phyloP scores from a whole-genome alignment of 176 grass and related monocot species.

The Avena eriantha region DNA sequence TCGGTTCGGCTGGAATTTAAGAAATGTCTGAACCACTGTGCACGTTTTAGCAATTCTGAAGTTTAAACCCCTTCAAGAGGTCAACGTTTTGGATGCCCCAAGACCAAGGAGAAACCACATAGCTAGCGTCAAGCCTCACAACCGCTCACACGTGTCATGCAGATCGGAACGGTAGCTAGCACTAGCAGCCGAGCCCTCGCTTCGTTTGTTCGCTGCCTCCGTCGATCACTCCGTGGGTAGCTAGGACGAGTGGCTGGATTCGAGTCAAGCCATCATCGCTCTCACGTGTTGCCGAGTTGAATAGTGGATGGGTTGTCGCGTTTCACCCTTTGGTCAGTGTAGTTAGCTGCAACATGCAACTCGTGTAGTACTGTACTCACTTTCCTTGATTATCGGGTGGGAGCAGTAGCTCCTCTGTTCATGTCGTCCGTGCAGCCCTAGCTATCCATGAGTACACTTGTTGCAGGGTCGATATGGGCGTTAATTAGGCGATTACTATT shows the following conservation, averaged over 20 bases:
- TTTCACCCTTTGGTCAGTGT: slow-evolving; percentile 13
- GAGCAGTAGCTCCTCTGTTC: background rate
- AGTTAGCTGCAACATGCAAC: slow-evolving; percentile 7
- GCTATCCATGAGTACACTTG: background rate
- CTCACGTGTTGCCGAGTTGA: background rate
- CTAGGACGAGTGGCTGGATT: slow-evolving; percentile 25
- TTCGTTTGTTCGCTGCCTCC: slow-evolving; percentile 10
- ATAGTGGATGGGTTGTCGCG: slow-evolving; percentile 4
- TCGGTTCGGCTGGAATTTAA: too few relatives aligned
- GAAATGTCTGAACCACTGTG: too few relatives aligned
- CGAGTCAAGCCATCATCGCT: slow-evolving; percentile 6
- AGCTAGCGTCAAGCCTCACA: background rate
- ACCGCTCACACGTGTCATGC: background rate
- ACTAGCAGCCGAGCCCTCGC: background rate
- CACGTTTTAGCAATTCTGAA: too few relatives aligned
- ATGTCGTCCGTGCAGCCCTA: slow-evolving; percentile 18
- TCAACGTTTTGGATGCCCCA: too few relatives aligned
- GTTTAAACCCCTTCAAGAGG: too few relatives aligned
- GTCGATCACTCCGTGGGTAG: slow-evolving; percentile 21
- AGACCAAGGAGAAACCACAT: background rate
- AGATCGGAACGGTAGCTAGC: slow-evolving; percentile 32
- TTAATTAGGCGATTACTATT: background rate
- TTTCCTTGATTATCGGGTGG: slow-evolving; percentile 16
- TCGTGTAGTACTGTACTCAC: background rate
- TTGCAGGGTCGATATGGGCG: background rate